Evolutionary conservation across 495 filamentous ascomycete genomes (phyloP).

Genomic region (Penicillium macrosclerotiorum): DNA sequence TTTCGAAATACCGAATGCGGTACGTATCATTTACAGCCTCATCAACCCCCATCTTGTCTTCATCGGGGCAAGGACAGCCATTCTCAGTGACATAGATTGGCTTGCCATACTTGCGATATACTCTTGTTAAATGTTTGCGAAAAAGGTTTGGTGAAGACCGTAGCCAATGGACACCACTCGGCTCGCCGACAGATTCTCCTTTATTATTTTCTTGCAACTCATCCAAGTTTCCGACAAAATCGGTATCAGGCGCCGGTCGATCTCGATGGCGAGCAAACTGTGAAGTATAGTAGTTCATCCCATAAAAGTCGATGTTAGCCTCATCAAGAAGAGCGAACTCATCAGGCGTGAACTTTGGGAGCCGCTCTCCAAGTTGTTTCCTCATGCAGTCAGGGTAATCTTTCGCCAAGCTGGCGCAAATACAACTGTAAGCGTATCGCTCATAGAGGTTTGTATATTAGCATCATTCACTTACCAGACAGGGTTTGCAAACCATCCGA

Average conservation of each 20-base stretch:
- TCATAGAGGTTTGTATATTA: too few relatives aligned
- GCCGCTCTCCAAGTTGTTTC: slow-evolving; percentile 62
- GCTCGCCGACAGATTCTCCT: slow-evolving; percentile 61
- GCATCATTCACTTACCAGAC: slow-evolving; percentile 43
- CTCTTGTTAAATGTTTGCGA: slow-evolving; percentile 66
- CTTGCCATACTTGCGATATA: slow-evolving; percentile 64
- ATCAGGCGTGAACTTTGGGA: slow-evolving; percentile 59
- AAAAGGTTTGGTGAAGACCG: slow-evolving; percentile 60
- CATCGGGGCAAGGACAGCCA: slow-evolving; percentile 64
- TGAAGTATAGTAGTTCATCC: slow-evolving; percentile 76
- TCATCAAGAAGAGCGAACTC: slow-evolving; percentile 53
- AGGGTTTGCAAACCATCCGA: slow-evolving; percentile 59
- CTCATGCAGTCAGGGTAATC: slow-evolving; percentile 66
- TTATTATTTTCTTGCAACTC: slow-evolving; percentile 57
- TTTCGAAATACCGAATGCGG: slow-evolving; percentile 62
- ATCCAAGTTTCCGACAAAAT: slow-evolving; percentile 66
- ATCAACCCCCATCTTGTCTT: slow-evolving; percentile 61
- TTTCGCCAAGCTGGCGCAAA: slow-evolving; percentile 48
- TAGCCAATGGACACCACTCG: slow-evolving; percentile 67
- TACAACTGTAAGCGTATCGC: too few relatives aligned
- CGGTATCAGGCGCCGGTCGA: slow-evolving; percentile 38
- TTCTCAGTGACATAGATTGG: slow-evolving; percentile 76
- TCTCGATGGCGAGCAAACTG: slow-evolving; percentile 58
- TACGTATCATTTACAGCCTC: slow-evolving; percentile 63
- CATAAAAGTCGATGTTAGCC: slow-evolving; percentile 69